Percentiles rank a stretch among this genome's conserved stretches.
Evolutionary conservation across 2,329 filamentous ascomycete genomes (phyloP).

Genomic region (Alternaria solani): DNA sequence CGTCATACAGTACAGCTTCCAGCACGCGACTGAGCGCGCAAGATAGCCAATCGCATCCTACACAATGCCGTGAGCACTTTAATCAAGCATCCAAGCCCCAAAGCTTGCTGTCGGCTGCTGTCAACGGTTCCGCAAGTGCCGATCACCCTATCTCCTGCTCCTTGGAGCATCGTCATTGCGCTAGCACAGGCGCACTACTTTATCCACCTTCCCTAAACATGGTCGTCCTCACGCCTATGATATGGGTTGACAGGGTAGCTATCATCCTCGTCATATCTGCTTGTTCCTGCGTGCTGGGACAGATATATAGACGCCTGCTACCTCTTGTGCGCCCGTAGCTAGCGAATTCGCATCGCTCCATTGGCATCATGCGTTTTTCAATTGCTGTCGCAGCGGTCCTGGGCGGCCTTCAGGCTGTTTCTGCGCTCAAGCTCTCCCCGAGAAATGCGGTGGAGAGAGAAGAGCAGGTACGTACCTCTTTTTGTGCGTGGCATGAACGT

Average conservation of each 20-base stretch:
- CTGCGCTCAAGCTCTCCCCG: conserved; percentile 30
- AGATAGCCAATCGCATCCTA: background rate
- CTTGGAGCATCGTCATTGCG: conserved; percentile 24
- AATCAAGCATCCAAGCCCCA: conserved; percentile 7
- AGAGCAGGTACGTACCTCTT: conserved; percentile 30
- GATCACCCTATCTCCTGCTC: conserved; percentile 39
- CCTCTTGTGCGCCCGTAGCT: background rate
- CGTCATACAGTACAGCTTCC: background rate
- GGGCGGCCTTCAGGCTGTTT: conserved; percentile 35
- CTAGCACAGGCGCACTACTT: conserved; percentile 22
- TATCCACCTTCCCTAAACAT: conserved; percentile 41
- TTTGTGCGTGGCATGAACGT: background rate
- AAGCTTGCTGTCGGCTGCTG: conserved; percentile 20
- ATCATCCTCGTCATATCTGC: conserved; percentile 4
- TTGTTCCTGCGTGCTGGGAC: background rate
- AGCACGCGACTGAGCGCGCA: background rate
- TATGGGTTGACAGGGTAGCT: conserved; percentile 12
- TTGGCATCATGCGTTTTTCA: conserved; percentile 36
- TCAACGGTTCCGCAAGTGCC: conserved; percentile 20
- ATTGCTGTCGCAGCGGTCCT: conserved; percentile 31
- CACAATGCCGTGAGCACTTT: background rate
- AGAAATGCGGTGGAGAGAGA: conserved; percentile 29
- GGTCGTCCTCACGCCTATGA: conserved; percentile 15
- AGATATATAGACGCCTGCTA: conserved; percentile 13
- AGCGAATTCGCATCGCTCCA: conserved; percentile 7